Evolutionary conservation across 345 rosid species (phyloP).

Genomic region (Linum trigynum): DNA sequence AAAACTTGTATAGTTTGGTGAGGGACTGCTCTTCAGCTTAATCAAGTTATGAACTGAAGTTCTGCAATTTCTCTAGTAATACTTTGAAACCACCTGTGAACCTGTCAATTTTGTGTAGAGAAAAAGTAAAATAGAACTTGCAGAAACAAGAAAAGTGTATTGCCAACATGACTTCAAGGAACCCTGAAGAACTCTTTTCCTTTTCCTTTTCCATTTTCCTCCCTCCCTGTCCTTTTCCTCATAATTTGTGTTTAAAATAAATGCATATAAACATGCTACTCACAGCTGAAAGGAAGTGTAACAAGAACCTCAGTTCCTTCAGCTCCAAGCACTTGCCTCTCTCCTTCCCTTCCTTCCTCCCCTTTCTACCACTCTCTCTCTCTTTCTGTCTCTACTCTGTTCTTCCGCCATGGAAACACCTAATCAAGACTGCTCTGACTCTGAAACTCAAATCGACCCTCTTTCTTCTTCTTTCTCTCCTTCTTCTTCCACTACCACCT

Average conservation of each 20-base stretch:
- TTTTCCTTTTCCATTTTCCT: background rate
- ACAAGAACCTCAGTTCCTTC: background rate
- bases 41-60: too few species aligned
- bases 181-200: background rate
- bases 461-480: conserved; percentile 9
- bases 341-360: background rate
- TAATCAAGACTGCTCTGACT: background rate
- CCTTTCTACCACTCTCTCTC: background rate
- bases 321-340: background rate
- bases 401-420: conserved; percentile 13
- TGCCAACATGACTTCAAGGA: background rate
- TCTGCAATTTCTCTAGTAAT: too few species aligned
- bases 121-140: too few species aligned
- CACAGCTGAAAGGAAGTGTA: background rate
- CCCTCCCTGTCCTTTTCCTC: background rate
- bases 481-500: background rate
- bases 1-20: too few species aligned
- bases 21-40: too few species aligned
- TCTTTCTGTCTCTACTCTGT: background rate
- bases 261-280: too few species aligned
- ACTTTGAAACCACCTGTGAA: too few species aligned
- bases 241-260: background rate
- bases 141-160: too few species aligned
- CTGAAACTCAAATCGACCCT: conserved; percentile 12
- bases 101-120: too few species aligned